Evolutionary conservation across 768 basidiomycete genomes (phyloP), one percentile per base, ranked within the genome.

Genomic region (Rhizopogon salebrosus): DNA sequence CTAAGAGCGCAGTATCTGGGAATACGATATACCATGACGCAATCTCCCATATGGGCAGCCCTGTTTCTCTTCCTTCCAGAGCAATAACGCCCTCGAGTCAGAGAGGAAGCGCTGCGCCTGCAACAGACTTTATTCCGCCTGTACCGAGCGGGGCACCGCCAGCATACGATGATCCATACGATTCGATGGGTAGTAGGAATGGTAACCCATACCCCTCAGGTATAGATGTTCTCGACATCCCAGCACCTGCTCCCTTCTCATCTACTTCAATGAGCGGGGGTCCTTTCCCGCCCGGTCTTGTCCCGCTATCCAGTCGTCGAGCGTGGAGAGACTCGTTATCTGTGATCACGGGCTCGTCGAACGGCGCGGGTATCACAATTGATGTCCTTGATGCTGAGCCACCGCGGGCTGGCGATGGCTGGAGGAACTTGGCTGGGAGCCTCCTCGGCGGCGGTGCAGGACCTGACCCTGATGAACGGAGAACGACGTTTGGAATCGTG

Each of bases 371-470:
- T 13, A 22, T 83, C 50, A 67, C 75, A 3, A 76, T 83, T 18
- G 85, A 89, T 61, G 62, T 87, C 5, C 69, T 87, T 14, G 88
- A 90, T 55, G 84, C 87, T 31, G 83, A 75, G 22, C 87, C 88
- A 7, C 87, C 88, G 3, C 62, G 63, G 51, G 81, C 87, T 23
- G 75, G 75, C 18, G 79, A 78, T 51, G 71, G 78, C 4, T 89
- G 88, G 88, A 73, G 80, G 54, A 71, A 72, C 10, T 70, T 88
- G 54, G 71, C 82, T 8, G 62, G 74, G 34, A 70, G 69, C 18
- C 52, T 64, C 18, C 53, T 48, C 10, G 51, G 51, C 36, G 43
- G 54, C 5, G 57, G 62, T 53, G 53, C 40, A 46, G 60, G 55
- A 27, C 49, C 63, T 26, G 62, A 60, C 45, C 49, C 61, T 46